Percentiles rank a stretch among this genome's conserved stretches.
phyloP scores from a whole-genome alignment of 768 basidiomycete species.

The Russula vinacea region DNA sequence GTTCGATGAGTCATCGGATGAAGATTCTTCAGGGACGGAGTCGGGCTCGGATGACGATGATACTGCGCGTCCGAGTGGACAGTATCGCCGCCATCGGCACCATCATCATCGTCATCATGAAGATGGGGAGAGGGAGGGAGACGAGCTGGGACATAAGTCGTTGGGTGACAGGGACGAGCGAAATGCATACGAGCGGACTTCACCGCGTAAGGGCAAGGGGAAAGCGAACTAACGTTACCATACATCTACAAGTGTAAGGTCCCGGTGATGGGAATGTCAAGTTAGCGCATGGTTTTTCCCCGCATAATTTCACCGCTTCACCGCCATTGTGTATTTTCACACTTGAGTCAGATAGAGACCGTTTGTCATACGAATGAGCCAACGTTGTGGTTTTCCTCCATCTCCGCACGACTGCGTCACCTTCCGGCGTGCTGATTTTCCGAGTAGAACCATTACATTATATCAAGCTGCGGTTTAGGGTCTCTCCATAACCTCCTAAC shows the following conservation, averaged over 20 bases:
- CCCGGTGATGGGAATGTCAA: too few relatives aligned
- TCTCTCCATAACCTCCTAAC: neutral
- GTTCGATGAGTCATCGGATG: slow-evolving; percentile 77
- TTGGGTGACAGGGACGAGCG: neutral
- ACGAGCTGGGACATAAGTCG: neutral
- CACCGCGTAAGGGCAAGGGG: slow-evolving; percentile 22
- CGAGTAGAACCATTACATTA: slow-evolving; percentile 2
- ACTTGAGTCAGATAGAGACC: slow-evolving; percentile 3
- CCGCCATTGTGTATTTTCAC: slow-evolving; percentile 5
- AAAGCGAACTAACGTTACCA: slow-evolving; percentile 11
- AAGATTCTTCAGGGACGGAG: slow-evolving; percentile 50
- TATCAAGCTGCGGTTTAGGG: slow-evolving; percentile 16
- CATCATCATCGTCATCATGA: neutral
- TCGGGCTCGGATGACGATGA: slow-evolving; percentile 33
- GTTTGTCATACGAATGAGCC: neutral
- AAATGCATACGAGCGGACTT: slow-evolving; percentile 22
- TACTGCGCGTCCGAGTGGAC: slow-evolving; percentile 11
- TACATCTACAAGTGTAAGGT: too few relatives aligned
- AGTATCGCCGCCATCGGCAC: slow-evolving; percentile 8
- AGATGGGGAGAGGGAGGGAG: slow-evolving; percentile 1
- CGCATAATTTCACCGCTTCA: neutral
- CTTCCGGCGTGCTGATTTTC: slow-evolving; percentile 1
- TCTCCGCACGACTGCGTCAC: slow-evolving; percentile 11
- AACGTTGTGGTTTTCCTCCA: neutral
- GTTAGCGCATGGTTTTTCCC: neutral